A percentile compares a stretch with the other conserved stretches of the same genome.
phyloP scores from a whole-genome alignment of 179 eudicot genomes.

The Silene noctiflora region DNA sequence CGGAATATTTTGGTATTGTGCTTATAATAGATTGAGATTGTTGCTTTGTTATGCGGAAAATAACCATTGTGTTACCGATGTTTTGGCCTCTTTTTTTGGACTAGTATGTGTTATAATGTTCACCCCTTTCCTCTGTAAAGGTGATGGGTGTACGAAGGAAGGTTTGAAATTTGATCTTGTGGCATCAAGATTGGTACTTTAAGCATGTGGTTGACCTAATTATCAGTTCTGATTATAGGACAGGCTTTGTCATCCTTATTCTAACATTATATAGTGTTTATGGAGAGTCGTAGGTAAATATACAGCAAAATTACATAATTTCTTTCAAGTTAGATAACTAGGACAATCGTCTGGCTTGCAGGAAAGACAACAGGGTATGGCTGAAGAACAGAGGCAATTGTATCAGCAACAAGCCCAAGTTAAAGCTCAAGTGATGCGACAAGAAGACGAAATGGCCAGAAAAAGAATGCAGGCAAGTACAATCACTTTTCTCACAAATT shows the following conservation, averaged over 20 bases:
- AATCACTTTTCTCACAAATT: background rate
- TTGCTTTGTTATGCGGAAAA: background rate
- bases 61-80: too few species aligned
- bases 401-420: slow-evolving; percentile 78
- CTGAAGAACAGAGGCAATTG: slow-evolving; percentile 82
- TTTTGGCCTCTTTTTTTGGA: background rate
- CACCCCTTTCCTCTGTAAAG: background rate
- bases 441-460: slow-evolving; percentile 91
- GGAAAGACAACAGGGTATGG: slow-evolving; percentile 73
- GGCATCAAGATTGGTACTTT: slow-evolving; percentile 1
- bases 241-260: background rate
- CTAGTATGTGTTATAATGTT: too few species aligned
- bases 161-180: background rate
- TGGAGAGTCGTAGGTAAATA: background rate
- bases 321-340: background rate
- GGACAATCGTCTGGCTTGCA: slow-evolving; percentile 28
- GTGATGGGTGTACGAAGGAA: background rate
- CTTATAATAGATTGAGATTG: background rate
- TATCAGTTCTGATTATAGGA: background rate
- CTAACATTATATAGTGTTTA: background rate
- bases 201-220: background rate
- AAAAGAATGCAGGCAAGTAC: slow-evolving; percentile 80
- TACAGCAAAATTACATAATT: background rate
- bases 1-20: background rate
- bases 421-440: slow-evolving; percentile 83